Evolutionary conservation across 345 rosid species (phyloP), one percentile per base, ranked within the genome.

Genomic region (Passiflora organensis): DNA sequence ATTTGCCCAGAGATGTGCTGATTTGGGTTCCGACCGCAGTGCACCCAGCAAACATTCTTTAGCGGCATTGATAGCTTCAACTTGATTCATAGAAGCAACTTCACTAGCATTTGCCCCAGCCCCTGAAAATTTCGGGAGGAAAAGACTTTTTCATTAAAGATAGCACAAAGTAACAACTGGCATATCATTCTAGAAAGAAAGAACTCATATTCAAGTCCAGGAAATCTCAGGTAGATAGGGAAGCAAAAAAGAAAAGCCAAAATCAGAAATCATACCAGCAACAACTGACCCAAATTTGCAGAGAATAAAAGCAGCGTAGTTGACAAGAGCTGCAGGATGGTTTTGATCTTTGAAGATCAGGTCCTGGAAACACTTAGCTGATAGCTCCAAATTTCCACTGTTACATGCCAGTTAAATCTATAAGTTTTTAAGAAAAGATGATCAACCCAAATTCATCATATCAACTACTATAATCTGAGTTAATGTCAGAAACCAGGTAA

Each of bases 331-430:
- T 25, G 95, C 82, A 44, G 99, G 99, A 76, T 93, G 99, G 48
- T 81, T 84, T 72, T 89, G 97, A 72, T 93, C 99, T 74, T 78
- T 84, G 47, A 86, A 76, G 47, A 89, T 68, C 80, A 93, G 55
- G 59, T 86, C 94, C 78, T 89, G 91, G 59, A 93, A 81, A 66
- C 94, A 93, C 68, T 82, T 89, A 53, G 82, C 87, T 61, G 99
- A 75, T 45, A 77, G 83, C 67, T 84, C 95, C 78, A 86, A 55
- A 68, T 83, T 75, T 59, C 97, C 96, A 55, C 99, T 89, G 83
- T 64, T 71, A 72, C 43, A 18, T 16, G 65, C 42, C 34, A 42
- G 64, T 59, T 15, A 41, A 48, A 48, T 11, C 13, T 18, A 32
- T 18, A 48, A 28, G 8, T 2, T 28, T 8, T 3, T 28, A 28